phyloP scores from a whole-genome alignment of 805 yeast genomes.

The Ogataea populi-albae region DNA sequence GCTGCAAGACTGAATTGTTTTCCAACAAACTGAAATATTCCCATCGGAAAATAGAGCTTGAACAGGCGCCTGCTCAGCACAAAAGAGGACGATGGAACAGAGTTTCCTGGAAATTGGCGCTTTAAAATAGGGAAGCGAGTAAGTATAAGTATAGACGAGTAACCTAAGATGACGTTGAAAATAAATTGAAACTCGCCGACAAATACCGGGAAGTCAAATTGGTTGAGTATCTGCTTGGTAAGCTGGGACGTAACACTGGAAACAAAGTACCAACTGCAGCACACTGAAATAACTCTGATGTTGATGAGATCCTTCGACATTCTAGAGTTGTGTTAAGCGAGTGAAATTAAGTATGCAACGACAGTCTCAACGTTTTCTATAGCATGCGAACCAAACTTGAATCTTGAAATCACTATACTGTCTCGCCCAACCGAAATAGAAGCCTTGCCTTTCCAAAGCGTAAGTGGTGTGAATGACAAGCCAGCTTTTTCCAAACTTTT shows the following conservation, averaged over 20 bases:
- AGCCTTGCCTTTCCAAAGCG: too few relatives aligned
- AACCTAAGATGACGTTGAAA: slow-evolving; percentile 40
- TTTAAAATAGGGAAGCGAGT: slow-evolving; percentile 10
- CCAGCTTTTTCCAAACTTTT: too few relatives aligned
- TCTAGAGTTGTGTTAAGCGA: too few relatives aligned
- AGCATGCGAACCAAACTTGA: too few relatives aligned
- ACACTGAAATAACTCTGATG: slow-evolving; percentile 38
- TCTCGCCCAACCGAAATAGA: too few relatives aligned
- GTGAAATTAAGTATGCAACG: too few relatives aligned
- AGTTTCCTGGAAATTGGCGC: slow-evolving; percentile 48
- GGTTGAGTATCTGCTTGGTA: slow-evolving; percentile 52
- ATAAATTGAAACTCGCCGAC: slow-evolving; percentile 64
- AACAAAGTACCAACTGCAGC: slow-evolving; percentile 58
- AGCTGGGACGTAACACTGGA: slow-evolving; percentile 65
- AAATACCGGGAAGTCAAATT: slow-evolving; percentile 59
- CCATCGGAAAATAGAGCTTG: slow-evolving; percentile 57
- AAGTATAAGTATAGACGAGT: slow-evolving; percentile 11
- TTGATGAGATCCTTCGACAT: too few relatives aligned
- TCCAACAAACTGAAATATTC: slow-evolving; percentile 63
- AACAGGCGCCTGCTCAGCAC: slow-evolving; percentile 38
- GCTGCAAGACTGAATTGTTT: slow-evolving; percentile 62
- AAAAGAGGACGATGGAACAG: slow-evolving; percentile 42
- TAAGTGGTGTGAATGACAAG: too few relatives aligned
- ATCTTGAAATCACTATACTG: too few relatives aligned
- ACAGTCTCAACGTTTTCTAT: too few relatives aligned